Conservation (phyloP, 179 eudicot genomes). For the Silene noctiflora region DNA sequence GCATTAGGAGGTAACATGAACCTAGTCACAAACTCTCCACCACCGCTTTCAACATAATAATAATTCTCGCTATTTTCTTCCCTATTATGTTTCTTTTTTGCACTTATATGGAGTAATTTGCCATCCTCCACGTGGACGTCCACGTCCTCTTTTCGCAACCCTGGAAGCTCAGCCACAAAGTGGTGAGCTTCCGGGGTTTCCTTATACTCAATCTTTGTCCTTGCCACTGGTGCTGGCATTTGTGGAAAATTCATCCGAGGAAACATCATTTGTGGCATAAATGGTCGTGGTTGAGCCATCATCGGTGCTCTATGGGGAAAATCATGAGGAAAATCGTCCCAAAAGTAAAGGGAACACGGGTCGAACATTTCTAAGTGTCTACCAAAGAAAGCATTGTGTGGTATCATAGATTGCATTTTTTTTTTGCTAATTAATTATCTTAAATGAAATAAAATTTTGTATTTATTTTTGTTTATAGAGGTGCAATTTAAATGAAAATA, state of each 20-base stretch:
- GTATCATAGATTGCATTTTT: conserved; percentile 25
- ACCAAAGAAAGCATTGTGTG: conserved; percentile 20
- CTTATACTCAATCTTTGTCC: conserved; percentile 31
- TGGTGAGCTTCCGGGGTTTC: conserved; percentile 32
- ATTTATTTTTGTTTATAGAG: not conserved
- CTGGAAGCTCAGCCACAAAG: conserved; percentile 30
- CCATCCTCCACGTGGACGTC: conserved; percentile 28
- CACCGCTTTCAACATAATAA: conserved; percentile 30
- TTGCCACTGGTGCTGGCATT: conserved; percentile 2
- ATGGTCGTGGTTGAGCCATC: conserved; percentile 5
- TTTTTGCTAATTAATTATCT: not conserved
- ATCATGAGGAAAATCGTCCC: conserved; percentile 22
- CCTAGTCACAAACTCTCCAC: conserved; percentile 28
- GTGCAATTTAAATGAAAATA: not conserved
- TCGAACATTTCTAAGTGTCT: conserved; percentile 18
- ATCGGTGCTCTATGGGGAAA: conserved; percentile 13
- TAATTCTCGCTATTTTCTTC: conserved; percentile 31
- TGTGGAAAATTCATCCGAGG: not conserved
- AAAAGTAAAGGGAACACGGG: conserved; percentile 25
- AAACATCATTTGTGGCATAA: not conserved
- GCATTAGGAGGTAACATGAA: conserved; percentile 30
- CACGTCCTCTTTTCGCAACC: conserved; percentile 36
- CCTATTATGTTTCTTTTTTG: conserved; percentile 24
- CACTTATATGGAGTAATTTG: conserved; percentile 31
- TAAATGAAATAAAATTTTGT: not conserved